phyloP scores from a whole-genome alignment of 495 filamentous ascomycete species.

The Hypoxylon crocopeplum region DNA sequence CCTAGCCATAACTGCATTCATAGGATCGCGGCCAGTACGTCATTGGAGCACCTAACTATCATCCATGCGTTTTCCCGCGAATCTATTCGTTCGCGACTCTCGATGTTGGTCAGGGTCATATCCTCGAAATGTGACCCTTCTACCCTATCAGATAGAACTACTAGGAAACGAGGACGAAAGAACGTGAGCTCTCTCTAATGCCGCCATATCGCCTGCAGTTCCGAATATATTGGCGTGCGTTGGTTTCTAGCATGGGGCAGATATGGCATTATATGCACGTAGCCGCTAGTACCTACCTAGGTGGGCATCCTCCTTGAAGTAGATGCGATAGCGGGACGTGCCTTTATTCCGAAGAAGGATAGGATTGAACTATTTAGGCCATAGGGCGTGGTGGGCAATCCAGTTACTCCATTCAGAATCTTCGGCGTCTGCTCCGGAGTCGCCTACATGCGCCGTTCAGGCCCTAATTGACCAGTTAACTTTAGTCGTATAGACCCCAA shows the following conservation, averaged over 20 bases:
- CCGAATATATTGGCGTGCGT: too few species aligned
- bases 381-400: neutral
- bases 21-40: conserved; percentile 8
- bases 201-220: too few species aligned
- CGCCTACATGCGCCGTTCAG: neutral
- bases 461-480: neutral
- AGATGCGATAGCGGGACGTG: conserved; percentile 5
- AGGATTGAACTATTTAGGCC: neutral
- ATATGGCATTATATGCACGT: neutral
- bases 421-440: neutral
- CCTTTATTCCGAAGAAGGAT: neutral
- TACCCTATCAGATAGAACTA: neutral
- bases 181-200: too few species aligned
- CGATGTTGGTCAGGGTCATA: neutral
- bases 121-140: conserved; percentile 2
- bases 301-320: neutral
- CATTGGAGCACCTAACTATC: neutral
- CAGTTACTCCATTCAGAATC: neutral
- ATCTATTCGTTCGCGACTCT: conserved; percentile 1
- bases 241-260: neutral
- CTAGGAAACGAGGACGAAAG: neutral
- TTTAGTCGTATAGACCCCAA: neutral
- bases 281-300: conserved; percentile 6
- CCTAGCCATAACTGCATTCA: conserved; percentile 4
- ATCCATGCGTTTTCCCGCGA: conserved; percentile 6